Evolutionary conservation across 805 yeast species (phyloP).

Genomic region (Candida odintsovae): DNA sequence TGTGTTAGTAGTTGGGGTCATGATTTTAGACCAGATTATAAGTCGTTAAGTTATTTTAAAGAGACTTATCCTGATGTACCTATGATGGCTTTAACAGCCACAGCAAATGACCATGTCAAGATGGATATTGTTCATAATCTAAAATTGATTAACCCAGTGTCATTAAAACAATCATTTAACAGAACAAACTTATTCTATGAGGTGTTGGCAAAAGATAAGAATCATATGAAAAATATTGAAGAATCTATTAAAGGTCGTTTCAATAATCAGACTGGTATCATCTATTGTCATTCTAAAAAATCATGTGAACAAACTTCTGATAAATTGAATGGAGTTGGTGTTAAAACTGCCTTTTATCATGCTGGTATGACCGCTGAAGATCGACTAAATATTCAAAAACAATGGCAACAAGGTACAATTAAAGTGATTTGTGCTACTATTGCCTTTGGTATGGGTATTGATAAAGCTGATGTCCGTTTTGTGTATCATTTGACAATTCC

Average conservation of each 20-base stretch:
- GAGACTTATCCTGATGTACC: conserved; percentile 73
- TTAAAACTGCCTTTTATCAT: conserved; percentile 76
- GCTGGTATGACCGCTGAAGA: conserved; percentile 90
- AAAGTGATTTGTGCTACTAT: conserved; percentile 93
- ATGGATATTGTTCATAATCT: conserved; percentile 81
- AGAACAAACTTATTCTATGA: conserved; percentile 80
- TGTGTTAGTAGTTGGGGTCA: conserved; percentile 99
- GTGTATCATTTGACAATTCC: conserved; percentile 89
- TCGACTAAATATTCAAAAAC: conserved; percentile 61
- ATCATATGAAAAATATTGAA: conserved; percentile 50
- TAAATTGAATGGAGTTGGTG: conserved; percentile 51
- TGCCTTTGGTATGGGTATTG: conserved; percentile 99
- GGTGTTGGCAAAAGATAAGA: conserved; percentile 59
- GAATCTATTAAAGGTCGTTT: conserved; percentile 48
- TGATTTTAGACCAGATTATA: conserved; percentile 95
- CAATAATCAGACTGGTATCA: conserved; percentile 68
- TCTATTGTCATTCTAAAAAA: conserved; percentile 87
- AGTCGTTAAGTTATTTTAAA: conserved; percentile 70
- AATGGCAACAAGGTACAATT: conserved; percentile 71
- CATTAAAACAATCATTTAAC: conserved; percentile 87
- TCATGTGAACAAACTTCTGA: conserved; percentile 80
- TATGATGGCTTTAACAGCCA: conserved; percentile 93
- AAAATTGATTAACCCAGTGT: conserved; percentile 51
- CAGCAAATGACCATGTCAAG: conserved; percentile 88
- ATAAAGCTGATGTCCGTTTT: conserved; percentile 90